phyloP scores from a whole-genome alignment of 805 yeast genomes.

The Metschnikowia noctiluminum region DNA sequence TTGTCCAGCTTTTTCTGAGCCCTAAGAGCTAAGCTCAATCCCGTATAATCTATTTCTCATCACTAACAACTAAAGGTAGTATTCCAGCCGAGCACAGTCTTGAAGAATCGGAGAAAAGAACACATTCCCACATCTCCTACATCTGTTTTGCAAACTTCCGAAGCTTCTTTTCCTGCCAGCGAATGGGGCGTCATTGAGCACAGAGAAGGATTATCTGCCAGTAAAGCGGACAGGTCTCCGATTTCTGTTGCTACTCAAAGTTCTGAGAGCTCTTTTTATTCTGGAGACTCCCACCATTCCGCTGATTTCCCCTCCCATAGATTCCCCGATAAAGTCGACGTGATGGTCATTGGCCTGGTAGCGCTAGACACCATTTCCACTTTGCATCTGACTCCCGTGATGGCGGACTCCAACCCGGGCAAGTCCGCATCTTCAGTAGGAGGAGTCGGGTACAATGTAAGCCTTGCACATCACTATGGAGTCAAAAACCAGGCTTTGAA shows the following conservation, averaged over 20 bases:
- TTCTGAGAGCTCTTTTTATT: too few relatives aligned
- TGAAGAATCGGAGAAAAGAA: not conserved
- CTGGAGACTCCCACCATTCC: too few relatives aligned
- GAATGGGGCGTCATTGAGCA: too few relatives aligned
- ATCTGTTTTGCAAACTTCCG: too few relatives aligned
- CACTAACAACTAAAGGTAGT: conserved; percentile 6
- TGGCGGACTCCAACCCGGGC: conserved; percentile 76
- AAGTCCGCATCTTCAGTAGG: conserved; percentile 56
- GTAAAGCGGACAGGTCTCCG: too few relatives aligned
- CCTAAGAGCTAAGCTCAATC: too few relatives aligned
- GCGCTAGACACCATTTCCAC: conserved; percentile 71
- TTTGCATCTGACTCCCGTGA: conserved; percentile 23
- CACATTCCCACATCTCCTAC: too few relatives aligned
- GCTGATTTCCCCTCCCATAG: not conserved
- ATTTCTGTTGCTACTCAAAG: too few relatives aligned
- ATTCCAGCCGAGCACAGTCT: conserved; percentile 10
- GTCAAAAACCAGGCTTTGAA: conserved; percentile 9
- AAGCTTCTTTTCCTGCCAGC: too few relatives aligned
- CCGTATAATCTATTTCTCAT: not conserved
- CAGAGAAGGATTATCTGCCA: too few relatives aligned
- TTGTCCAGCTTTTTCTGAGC: too few relatives aligned
- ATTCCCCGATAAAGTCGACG: conserved; percentile 16
- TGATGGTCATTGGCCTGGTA: conserved; percentile 66
- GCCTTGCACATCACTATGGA: conserved; percentile 52
- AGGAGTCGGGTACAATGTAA: conserved; percentile 82